Percentiles rank a stretch among this genome's conserved stretches.
Evolutionary conservation across 1,139 yeast genomes (phyloP).

Genomic region (Geotrichum citri-aurantii): DNA sequence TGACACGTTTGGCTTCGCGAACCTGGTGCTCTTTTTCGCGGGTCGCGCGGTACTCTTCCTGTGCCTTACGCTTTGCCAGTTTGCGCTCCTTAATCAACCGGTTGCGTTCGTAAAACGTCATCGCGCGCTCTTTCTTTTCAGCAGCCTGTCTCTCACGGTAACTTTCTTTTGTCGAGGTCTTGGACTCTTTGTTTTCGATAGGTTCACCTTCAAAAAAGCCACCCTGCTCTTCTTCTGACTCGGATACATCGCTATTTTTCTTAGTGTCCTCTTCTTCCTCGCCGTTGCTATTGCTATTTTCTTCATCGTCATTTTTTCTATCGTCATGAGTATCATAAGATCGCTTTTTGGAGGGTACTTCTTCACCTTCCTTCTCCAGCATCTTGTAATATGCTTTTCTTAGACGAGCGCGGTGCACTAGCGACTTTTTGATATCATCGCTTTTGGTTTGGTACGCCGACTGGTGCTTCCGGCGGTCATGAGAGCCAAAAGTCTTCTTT

Average conservation of each 20-base stretch:
- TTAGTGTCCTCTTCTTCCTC: background rate
- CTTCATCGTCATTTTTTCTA: slow-evolving; percentile 23
- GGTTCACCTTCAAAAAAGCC: slow-evolving; percentile 12
- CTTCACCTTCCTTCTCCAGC: slow-evolving; percentile 60
- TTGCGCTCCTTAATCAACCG: slow-evolving; percentile 35
- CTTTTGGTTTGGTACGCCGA: slow-evolving; percentile 20
- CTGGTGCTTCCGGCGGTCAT: slow-evolving; percentile 12
- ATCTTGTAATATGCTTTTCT: slow-evolving; percentile 78
- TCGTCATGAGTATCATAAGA: slow-evolving; percentile 15
- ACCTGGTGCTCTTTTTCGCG: slow-evolving; percentile 24
- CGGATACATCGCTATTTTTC: background rate
- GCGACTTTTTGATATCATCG: slow-evolving; percentile 66
- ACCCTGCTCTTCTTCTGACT: slow-evolving; percentile 8
- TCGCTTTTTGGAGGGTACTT: slow-evolving; percentile 18
- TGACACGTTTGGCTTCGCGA: slow-evolving; percentile 37
- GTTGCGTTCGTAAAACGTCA: slow-evolving; percentile 31
- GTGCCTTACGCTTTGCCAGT: slow-evolving; percentile 20
- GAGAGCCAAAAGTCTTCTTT: background rate
- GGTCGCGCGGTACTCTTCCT: slow-evolving; percentile 14
- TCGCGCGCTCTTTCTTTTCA: slow-evolving; percentile 33
- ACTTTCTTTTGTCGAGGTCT: slow-evolving; percentile 24
- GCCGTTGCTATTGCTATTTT: slow-evolving; percentile 19
- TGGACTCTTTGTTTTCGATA: background rate
- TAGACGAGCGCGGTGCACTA: slow-evolving; percentile 76
- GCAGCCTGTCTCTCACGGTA: background rate